Evolutionary conservation across 176 grass and related monocot species (phyloP).

Genomic region (Oryza glumipatula): DNA sequence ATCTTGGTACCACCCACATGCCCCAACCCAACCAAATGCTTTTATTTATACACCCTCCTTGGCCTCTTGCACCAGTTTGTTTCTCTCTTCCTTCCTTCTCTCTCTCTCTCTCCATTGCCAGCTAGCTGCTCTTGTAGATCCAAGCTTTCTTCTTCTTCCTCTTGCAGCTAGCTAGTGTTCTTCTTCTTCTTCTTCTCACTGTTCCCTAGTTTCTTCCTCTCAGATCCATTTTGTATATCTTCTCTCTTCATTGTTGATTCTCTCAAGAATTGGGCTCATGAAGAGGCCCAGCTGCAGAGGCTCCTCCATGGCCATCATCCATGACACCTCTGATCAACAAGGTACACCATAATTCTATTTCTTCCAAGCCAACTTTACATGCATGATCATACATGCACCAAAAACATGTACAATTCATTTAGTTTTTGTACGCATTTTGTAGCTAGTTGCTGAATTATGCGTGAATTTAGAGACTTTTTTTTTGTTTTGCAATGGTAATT

Average conservation of each 20-base stretch:
- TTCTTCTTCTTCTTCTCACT: not conserved
- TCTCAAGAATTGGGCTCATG: conserved; percentile 45
- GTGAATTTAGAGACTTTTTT: not conserved
- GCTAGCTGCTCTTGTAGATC: conserved; percentile 52
- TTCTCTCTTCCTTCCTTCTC: conserved; percentile 19
- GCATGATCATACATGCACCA: not conserved
- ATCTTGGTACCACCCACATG: conserved; percentile 46
- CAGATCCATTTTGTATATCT: conserved; percentile 30
- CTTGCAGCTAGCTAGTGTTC: not conserved
- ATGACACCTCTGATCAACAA: conserved; percentile 36
- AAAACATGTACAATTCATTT: not conserved
- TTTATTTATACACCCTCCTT: conserved; percentile 53
- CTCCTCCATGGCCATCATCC: conserved; percentile 24
- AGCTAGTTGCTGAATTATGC: not conserved
- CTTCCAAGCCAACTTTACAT: too few relatives aligned
- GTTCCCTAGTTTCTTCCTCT: not conserved
- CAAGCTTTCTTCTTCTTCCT: conserved; percentile 8
- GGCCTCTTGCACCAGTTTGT: conserved; percentile 50
- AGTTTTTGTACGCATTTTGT: not conserved
- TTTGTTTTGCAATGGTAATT: not conserved
- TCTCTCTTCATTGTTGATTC: conserved; percentile 8
- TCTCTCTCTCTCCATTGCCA: conserved; percentile 25
- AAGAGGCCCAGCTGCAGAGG: conserved; percentile 57
- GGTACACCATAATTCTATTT: conserved; percentile 17
- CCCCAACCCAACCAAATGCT: conserved; percentile 44